Base-by-base conservation (phyloP, 2,329 filamentous ascomycete species). In the Paecilomyces fulvus region DNA sequence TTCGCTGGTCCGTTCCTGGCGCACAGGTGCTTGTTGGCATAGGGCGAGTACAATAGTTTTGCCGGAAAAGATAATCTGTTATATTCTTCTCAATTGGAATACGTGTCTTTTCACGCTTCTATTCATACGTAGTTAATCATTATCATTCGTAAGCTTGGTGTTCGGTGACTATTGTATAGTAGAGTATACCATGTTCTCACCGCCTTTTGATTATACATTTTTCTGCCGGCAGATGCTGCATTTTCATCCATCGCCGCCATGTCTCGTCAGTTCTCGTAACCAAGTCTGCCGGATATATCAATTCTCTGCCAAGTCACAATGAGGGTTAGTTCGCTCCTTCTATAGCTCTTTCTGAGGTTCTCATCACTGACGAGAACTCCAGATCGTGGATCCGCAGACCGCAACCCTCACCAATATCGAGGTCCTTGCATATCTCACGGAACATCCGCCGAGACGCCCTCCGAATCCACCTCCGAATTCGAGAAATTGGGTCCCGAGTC, bases 351-450 rank as follows among this genome's bases (percentile, higher is more conserved):
- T 9, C 9, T 43, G 37, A 43, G n/a, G 20, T 28, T 21, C 48
- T 14, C 11, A 28, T 49, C 20, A 20, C 48, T 49, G 14, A 49
- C 20, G 14, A 43, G 33, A 8, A 20, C 11, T 12, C 12, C 23
- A 60, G 59, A 53, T 60, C 28, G 49, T 60, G 30, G 59, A 60
- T 46, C 57, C 59, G 11, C 59, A 60, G 59, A 54, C 55, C 31
- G 59, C 59, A 25, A 60, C 59, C 17, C 69, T 48, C 66, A 71
- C 55, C 75, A 79, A 63, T 75, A 75, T 63, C 71, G 72, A 56
- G 62, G 75, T 56, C 72, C 75, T 51, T 71, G 75, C 54, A 70
- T 74, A 31, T 61, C 72, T 37, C 62, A 71, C 31, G 61, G 75
- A 56, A 59, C 70, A 53, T 30, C 74, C 74, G 23, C 73, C 74